Percentiles rank a stretch among this genome's conserved stretches.
These are phyloP conservation scores for Tolypocladium endophyticum DNA, from an alignment of 2,329 filamentous ascomycete genomes.

Conservation along the genomic window DNA sequence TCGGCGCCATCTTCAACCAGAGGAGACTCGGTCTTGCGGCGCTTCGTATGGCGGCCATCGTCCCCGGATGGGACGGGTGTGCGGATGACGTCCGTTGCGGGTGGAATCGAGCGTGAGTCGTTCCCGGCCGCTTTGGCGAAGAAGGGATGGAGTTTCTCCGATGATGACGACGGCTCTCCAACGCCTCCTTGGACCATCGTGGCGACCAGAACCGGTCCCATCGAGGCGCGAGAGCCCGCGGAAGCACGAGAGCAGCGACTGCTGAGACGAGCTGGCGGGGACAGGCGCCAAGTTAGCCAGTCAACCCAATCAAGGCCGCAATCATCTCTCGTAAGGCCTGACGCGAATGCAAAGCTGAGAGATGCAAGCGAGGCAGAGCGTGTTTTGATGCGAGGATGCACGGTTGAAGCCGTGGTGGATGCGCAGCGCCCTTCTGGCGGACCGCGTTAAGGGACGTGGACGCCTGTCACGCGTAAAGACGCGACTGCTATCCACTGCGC, in stretches of 20 bases:
- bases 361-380: not conserved
- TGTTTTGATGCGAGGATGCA: not conserved
- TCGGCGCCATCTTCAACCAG: constrained; percentile 9
- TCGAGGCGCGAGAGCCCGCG: constrained; percentile 15
- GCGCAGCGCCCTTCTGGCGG: not conserved
- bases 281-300: not conserved
- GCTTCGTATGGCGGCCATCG: constrained; percentile 27
- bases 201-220: constrained; percentile 31
- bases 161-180: constrained; percentile 17
- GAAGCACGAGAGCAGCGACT: not conserved
- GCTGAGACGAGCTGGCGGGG: not conserved
- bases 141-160: constrained; percentile 45
- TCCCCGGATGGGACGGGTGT: constrained; percentile 9
- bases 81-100: not conserved
- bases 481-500: not conserved
- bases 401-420: not conserved
- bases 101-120: constrained; percentile 1
- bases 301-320: not conserved
- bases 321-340: not conserved
- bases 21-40: constrained; percentile 26
- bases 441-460: not conserved
- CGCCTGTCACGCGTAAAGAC: constrained; percentile 2
- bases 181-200: constrained; percentile 33
- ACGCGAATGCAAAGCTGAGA: no score
- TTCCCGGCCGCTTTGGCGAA: constrained; percentile 25